Evolutionary conservation across 495 filamentous ascomycete genomes (phyloP).

Genomic region (Oidiodendron maius): DNA sequence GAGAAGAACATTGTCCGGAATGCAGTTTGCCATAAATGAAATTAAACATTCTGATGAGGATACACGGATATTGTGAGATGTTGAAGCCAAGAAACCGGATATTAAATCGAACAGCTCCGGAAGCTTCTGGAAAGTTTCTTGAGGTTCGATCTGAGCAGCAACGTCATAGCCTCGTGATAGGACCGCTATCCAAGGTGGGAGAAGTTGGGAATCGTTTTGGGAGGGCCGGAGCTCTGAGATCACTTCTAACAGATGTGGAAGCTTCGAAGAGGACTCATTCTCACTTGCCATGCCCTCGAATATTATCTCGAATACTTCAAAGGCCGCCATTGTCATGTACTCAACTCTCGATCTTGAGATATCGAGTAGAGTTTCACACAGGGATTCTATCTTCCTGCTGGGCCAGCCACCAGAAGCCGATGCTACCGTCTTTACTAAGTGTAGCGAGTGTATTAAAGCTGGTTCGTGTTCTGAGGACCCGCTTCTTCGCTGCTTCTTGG

Average conservation of each 20-base stretch:
- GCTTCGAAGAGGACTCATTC: slow-evolving; percentile 77
- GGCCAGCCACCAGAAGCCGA: slow-evolving; percentile 89
- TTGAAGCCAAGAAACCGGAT: slow-evolving; percentile 72
- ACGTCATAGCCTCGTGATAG: slow-evolving; percentile 92
- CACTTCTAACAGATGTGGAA: slow-evolving; percentile 77
- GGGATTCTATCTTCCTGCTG: slow-evolving; percentile 85
- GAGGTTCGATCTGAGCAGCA: slow-evolving; percentile 73
- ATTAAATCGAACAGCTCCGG: slow-evolving; percentile 75
- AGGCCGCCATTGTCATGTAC: slow-evolving; percentile 90
- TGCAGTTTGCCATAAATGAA: slow-evolving; percentile 82
- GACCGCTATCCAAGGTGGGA: slow-evolving; percentile 95
- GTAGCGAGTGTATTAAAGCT: slow-evolving; percentile 80
- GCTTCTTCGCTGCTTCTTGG: slow-evolving; percentile 64
- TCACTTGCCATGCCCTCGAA: slow-evolving; percentile 79
- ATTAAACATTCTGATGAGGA: slow-evolving; percentile 93
- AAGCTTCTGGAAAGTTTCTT: slow-evolving; percentile 83
- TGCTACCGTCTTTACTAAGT: slow-evolving; percentile 84
- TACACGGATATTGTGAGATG: slow-evolving; percentile 84
- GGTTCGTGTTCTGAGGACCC: slow-evolving; percentile 62
- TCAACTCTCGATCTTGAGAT: slow-evolving; percentile 87
- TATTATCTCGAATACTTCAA: slow-evolving; percentile 94
- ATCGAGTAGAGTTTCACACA: slow-evolving; percentile 82
- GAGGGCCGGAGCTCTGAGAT: slow-evolving; percentile 87
- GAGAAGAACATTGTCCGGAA: slow-evolving; percentile 71
- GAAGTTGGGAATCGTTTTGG: slow-evolving; percentile 82